Evolutionary conservation across 192 early-diverging fungal species (phyloP), one percentile per base, ranked within the genome.

Genomic region (Rhizophagus prolifer): DNA sequence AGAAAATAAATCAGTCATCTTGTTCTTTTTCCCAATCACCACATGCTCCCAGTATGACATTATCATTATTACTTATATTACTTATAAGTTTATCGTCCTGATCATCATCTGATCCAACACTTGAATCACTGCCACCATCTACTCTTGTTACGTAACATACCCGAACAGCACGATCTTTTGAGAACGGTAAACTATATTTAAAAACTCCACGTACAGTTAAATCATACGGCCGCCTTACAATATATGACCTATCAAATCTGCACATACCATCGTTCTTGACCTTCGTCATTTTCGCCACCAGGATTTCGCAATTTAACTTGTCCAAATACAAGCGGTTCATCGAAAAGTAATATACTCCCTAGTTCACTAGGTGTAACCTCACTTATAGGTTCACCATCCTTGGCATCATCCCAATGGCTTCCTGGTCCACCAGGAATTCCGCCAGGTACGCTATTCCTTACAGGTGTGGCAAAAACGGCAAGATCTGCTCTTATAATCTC

Each of bases 401-500:
- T 38, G 19, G 38, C 75, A 50, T 61, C 67, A 46, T 69, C 67
- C 30, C n/a, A 31, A 47, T 44, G n/a, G 28, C 34, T 74, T 74
- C 38, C 70, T 60, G 46, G 79, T 30, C 34, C 62, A 36, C 21
- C 61, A 13, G 41, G 71, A 78, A 70, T 78, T 79, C 67, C 36
- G 74, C 79, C 80, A 76, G 65, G 62, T 16, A 30, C 16, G 21
- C 4, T 54, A 54, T 54, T 58, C 2, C 80, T 50, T 6, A 81
- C 80, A 21, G 86, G 81, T 19, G 88, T 87, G 12, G 89, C 91
- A 90, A 92, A 92, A 2, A 92, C 84, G 34, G 85, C 85, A 28
- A 92, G 83, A 72, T 91, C 87, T 31, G 86, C 81, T 47, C 85
- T 80, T 34, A 85, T 81, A 10, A 92, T 78, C 63, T 85, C 79